These are phyloP conservation scores for Cryphonectria carpinicola DNA, from an alignment of 2,329 filamentous ascomycete genomes.

Conservation along the genomic window DNA sequence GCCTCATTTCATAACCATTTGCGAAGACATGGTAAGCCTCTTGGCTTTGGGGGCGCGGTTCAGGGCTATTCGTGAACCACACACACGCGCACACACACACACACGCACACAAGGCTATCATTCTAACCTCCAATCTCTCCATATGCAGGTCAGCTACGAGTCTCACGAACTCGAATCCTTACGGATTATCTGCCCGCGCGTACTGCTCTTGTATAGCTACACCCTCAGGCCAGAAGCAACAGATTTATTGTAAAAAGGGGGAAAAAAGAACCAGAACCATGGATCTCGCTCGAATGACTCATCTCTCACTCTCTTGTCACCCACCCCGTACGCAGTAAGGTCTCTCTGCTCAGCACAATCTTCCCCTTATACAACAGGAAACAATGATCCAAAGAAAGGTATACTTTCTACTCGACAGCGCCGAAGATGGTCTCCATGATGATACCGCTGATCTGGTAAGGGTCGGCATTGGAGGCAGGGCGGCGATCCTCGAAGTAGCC, in stretches of 20 bases:
- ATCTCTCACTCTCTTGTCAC: background rate
- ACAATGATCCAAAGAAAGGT: background rate
- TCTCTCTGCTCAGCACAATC: background rate
- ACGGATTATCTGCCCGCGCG: background rate
- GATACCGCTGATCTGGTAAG: constrained; percentile 81
- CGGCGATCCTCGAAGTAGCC: constrained; percentile 92
- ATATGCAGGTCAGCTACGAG: background rate
- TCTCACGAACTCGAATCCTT: background rate
- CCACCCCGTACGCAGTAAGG: background rate
- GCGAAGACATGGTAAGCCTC: background rate
- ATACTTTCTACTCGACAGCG: constrained; percentile 31
- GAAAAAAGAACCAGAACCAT: background rate
- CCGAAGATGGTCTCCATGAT: constrained; percentile 70
- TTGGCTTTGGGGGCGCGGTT: background rate
- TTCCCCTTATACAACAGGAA: background rate
- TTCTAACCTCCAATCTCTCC: background rate
- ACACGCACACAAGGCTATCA: background rate
- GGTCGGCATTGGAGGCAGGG: constrained; percentile 69
- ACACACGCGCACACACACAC: background rate
- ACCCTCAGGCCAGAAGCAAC: background rate
- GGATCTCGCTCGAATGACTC: constrained; percentile 21
- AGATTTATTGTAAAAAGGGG: background rate
- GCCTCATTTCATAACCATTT: background rate
- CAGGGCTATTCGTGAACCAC: background rate
- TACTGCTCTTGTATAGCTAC: constrained; percentile 8